Base-by-base conservation (phyloP, 441 rosid genomes). In the Francoa sonchifolia region DNA sequence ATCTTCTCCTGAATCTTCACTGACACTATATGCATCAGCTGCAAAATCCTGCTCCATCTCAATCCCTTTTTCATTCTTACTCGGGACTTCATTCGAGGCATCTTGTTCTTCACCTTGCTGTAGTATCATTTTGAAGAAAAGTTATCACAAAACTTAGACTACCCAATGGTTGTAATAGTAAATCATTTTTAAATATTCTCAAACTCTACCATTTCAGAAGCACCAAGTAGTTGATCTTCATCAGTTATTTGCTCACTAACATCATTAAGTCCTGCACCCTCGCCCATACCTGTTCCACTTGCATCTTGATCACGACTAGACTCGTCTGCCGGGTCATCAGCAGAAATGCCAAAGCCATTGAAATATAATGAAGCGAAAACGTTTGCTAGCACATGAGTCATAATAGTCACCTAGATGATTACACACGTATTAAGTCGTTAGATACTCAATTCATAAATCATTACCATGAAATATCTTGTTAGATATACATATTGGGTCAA, bases 231-330 rank as follows among this genome's bases (percentile, higher is more conserved):
- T 52, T 87, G 95, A 62, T 92, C 99, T 67, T 87, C 97, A 57
- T 92, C 92, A 29, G 66, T 65, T 63, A 92, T 81, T 67, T 92
- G 81, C 56, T 84, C 87, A 48, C 99, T 84, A 55, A 81, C 92
- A 79, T 92, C 97, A 13, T 74, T 79, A 43, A 52, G 59, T 27
- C 97, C 97, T 6, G 45, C 73, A 42, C 97, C 99, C 62, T 84
- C 96, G 14, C 99, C 97, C 94, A 92, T 72, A 35, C 97, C 99
- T 4, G 87, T 87, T 55, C 99, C 97, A 54, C 59, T 77, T 36
- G 78, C 85, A 55, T 58, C 68, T 68, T 74, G 66, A 38, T 58
- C 79, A 52, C 33, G 37, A 40, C 41, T 49, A 44, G 62, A 40
- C 46, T 58, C 96, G 58, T 82, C 89, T 18, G 53, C 85, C 62